Evolutionary conservation across 768 basidiomycete genomes (phyloP), one percentile per base, ranked within the genome.

Genomic region (Calocera cornea): DNA sequence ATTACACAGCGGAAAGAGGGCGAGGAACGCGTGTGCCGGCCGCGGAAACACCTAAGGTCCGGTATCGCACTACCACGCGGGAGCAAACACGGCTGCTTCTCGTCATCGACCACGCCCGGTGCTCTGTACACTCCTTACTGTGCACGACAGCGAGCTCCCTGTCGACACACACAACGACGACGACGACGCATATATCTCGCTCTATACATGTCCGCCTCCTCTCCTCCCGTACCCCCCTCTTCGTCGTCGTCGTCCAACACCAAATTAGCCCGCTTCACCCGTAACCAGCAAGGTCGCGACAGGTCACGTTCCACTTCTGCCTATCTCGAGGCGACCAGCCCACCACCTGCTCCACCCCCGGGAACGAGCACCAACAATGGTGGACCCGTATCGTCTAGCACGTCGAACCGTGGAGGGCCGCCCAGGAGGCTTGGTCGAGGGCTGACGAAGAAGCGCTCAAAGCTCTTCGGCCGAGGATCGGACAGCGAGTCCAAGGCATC

Each of bases 81-180:
- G 22, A 60, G 54, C 54, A 60, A 60, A 60, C 54, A 27, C 54
- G 54, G 54, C 54, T 12, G 54, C 54, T 60, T 60, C 54, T 33
- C 54, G 54, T 60, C 54, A 60, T 60, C 54, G 54, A 60, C 54
- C 54, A 27, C 31, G 27, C 31, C 54, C 14, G 14, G 54, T 11
- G 7, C 3, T 17, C 44, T 47, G 16, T 19, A 47, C 19, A 3
- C 44, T 47, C 44, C 44, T 47, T 24, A 47, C 44, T 47, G 44
- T 47, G 14, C 24, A 60, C 54, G 27, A 60, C 54, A 60, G 54
- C 54, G 54, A 27, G 27, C 54, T 60, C 54, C 14, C 54, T 47
- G 44, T 47, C 44, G 44, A 47, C 44, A 19, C 54, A 14, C 2
- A 12, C 24, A 60, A 60, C 11, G 54, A 60, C 54, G 54, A 60